Evolutionary conservation across 352 stramenopile species (phyloP).

Genomic region (Halophytophthora polymorphica): DNA sequence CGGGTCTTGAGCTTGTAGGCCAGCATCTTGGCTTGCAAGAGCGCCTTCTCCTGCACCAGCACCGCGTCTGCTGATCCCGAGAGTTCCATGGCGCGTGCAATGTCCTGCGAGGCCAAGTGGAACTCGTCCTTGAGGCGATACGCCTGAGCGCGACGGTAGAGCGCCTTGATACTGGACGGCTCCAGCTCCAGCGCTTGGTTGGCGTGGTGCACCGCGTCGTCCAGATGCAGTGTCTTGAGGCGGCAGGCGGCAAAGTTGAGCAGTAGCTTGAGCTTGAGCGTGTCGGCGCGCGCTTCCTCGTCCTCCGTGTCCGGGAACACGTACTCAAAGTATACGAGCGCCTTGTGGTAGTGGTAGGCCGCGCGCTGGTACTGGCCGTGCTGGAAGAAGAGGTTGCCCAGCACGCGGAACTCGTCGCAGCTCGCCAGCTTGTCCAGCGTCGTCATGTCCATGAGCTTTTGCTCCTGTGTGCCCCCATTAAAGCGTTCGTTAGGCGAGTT

Average conservation of each 20-base stretch:
- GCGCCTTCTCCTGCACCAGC: slow-evolving; percentile 52
- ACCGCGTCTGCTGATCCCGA: slow-evolving; percentile 23
- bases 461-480: slow-evolving; percentile 38
- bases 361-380: slow-evolving; percentile 82
- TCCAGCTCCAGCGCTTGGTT: slow-evolving; percentile 60
- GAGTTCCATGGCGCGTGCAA: slow-evolving; percentile 35
- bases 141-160: slow-evolving; percentile 68
- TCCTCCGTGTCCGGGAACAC: slow-evolving; percentile 68
- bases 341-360: slow-evolving; percentile 78
- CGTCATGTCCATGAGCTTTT: slow-evolving; percentile 87
- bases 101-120: slow-evolving; percentile 44
- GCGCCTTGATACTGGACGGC: slow-evolving; percentile 50
- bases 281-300: slow-evolving; percentile 47
- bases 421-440: slow-evolving; percentile 51
- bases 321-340: slow-evolving; percentile 87
- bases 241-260: slow-evolving; percentile 77
- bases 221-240: slow-evolving; percentile 68
- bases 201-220: slow-evolving; percentile 68
- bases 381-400: slow-evolving; percentile 75
- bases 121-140: slow-evolving; percentile 71
- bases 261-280: slow-evolving; percentile 54
- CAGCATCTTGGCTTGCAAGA: slow-evolving; percentile 64
- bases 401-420: slow-evolving; percentile 63
- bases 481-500: slow-evolving; percentile 7
- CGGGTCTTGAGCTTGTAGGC: slow-evolving; percentile 69